Evolutionary conservation across 129 eudicot genomes (phyloP).

Genomic region (Arctium lappa): DNA sequence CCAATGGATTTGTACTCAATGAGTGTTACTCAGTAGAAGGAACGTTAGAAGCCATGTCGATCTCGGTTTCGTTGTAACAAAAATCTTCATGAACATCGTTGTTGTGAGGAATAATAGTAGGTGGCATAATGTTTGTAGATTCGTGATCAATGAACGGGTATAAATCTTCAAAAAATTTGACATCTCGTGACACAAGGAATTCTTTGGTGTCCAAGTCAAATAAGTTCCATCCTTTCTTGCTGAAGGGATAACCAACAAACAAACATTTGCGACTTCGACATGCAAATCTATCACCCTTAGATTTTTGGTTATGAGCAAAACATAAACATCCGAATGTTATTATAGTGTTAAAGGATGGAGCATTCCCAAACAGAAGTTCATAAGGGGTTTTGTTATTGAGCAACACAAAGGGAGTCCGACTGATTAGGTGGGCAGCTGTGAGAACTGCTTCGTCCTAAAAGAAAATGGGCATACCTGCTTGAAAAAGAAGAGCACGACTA

Average conservation of each 20-base stretch:
- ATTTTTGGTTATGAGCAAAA: conserved; percentile 15
- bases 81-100: not conserved
- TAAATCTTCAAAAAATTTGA: not conserved
- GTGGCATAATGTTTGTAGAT: not conserved
- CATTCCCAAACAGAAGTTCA: not conserved
- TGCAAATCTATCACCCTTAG: conserved; percentile 16
- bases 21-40: no score
- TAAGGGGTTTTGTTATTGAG: not conserved
- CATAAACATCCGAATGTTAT: conserved; percentile 10
- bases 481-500: conserved; percentile 18
- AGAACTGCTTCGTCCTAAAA: conserved; percentile 31
- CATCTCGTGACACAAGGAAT: conserved; percentile 23
- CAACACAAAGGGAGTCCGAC: conserved; percentile 14
- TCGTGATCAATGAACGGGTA: not conserved
- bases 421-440: conserved; percentile 12
- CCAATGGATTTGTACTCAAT: no score
- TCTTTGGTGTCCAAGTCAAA: conserved; percentile 4
- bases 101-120: not conserved
- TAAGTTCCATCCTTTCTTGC: conserved; percentile 22
- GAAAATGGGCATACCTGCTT: conserved; percentile 14
- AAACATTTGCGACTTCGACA: conserved; percentile 15
- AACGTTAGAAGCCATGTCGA: not conserved
- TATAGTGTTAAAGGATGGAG: not conserved
- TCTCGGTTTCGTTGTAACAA: not conserved
- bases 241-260: conserved; percentile 27